Percentiles rank a stretch among this genome's conserved stretches.
Conservation (phyloP, 1,284 basidiomycete genomes). For the Wallemia hederae region DNA sequence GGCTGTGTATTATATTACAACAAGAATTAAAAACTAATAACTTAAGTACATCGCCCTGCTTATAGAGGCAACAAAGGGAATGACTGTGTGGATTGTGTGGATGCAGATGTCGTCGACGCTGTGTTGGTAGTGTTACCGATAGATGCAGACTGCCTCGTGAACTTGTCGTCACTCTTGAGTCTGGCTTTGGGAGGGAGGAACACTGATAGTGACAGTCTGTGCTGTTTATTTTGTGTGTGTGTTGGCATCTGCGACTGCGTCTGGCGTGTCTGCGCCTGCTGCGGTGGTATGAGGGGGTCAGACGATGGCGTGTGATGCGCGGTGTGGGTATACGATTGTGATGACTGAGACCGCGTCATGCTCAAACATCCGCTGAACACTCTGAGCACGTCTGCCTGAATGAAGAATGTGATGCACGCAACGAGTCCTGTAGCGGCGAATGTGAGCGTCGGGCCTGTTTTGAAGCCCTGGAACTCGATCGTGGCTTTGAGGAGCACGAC, state of each 20-base stretch:
- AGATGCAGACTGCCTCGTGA: background rate
- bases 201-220: background rate
- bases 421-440: background rate
- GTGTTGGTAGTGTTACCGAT: background rate
- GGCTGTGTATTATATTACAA: too few relatives aligned
- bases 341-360: background rate
- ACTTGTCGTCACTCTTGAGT: background rate
- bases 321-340: background rate
- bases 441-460: background rate
- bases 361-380: background rate
- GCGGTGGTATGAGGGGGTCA: background rate
- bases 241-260: too few relatives aligned
- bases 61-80: background rate
- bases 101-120: background rate
- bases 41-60: background rate
- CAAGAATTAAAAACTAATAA: too few relatives aligned
- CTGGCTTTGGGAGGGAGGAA: background rate
- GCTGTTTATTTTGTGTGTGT: too few relatives aligned
- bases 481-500: background rate
- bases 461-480: background rate
- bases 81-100: background rate
- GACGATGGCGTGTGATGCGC: background rate
- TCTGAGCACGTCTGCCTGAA: background rate
- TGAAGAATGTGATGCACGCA: background rate
- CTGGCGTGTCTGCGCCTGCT: too few relatives aligned